A percentile compares a stretch with the other conserved stretches of the same genome.
These are phyloP conservation scores for Russula earlei DNA, from an alignment of 768 basidiomycete genomes.

Conservation along the genomic window DNA sequence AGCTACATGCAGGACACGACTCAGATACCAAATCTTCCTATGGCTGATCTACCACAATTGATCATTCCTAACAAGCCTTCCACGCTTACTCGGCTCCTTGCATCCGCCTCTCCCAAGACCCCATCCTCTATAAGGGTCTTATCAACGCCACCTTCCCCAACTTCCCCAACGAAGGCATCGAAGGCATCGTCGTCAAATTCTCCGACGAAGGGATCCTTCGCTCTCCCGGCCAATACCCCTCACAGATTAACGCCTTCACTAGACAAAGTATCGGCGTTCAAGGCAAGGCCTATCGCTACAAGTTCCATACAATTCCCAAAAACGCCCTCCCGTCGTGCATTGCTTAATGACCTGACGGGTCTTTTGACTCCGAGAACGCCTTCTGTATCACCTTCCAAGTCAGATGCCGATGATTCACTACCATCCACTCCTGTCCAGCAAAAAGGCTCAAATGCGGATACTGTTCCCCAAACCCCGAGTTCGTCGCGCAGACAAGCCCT, in stretches of 20 bases:
- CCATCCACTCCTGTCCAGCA: slow-evolving; percentile 64
- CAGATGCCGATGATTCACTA: slow-evolving; percentile 28
- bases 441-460: slow-evolving; percentile 42
- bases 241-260: slow-evolving; percentile 39
- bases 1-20: slow-evolving; percentile 44
- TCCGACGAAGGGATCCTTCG: slow-evolving; percentile 19
- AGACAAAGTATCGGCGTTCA: slow-evolving; percentile 20
- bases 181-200: slow-evolving; percentile 30
- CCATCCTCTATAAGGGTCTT: slow-evolving; percentile 27
- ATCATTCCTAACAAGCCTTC: slow-evolving; percentile 46
- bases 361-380: slow-evolving; percentile 32
- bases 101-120: slow-evolving; percentile 63
- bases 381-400: slow-evolving; percentile 16
- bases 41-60: slow-evolving; percentile 57
- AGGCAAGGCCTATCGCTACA: slow-evolving; percentile 34
- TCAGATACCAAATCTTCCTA: slow-evolving; percentile 49
- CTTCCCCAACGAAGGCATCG: slow-evolving; percentile 27
- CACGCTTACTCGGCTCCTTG: slow-evolving; percentile 58
- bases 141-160: slow-evolving; percentile 26
- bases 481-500: slow-evolving; percentile 71
- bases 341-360: slow-evolving; percentile 27
- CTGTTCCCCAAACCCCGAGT: slow-evolving; percentile 58
- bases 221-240: slow-evolving; percentile 33
- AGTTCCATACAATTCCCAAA: slow-evolving; percentile 46
- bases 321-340: slow-evolving; percentile 45